These are phyloP conservation scores for Lumnitzera littorea DNA, from an alignment of 345 rosid species.

Conservation along the genomic window DNA sequence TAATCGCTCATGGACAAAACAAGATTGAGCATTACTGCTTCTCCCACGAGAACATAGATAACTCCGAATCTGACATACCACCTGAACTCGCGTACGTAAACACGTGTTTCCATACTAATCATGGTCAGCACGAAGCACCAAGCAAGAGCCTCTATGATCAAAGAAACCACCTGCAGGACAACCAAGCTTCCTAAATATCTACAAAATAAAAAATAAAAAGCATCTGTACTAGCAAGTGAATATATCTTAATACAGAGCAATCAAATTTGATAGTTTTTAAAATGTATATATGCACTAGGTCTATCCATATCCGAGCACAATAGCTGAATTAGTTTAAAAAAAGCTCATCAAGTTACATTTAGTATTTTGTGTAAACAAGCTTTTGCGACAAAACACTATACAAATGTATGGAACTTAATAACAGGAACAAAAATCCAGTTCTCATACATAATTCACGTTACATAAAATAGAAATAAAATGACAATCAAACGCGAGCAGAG, in stretches of 20 bases:
- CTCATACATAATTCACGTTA: neutral
- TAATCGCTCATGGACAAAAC: conserved; percentile 45
- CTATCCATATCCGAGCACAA: too few relatives aligned
- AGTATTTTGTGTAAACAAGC: too few relatives aligned
- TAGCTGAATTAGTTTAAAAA: too few relatives aligned
- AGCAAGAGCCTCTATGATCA: conserved; percentile 57
- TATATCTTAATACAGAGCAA: too few relatives aligned
- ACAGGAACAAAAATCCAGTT: too few relatives aligned
- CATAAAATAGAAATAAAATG: too few relatives aligned
- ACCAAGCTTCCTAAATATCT: neutral
- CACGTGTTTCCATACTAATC: conserved; percentile 57
- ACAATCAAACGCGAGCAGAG: too few relatives aligned
- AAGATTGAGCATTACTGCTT: conserved; percentile 76
- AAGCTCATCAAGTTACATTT: too few relatives aligned
- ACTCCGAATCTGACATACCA: conserved; percentile 87
- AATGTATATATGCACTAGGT: too few relatives aligned
- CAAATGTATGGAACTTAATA: too few relatives aligned
- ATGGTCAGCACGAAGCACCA: conserved; percentile 77
- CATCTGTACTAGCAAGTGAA: neutral
- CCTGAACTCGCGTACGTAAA: conserved; percentile 61
- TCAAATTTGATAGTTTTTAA: too few relatives aligned
- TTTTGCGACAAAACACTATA: too few relatives aligned
- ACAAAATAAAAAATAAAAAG: neutral
- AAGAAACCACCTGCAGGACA: conserved; percentile 50
- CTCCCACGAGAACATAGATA: conserved; percentile 73